Evolutionary conservation across 2,329 filamentous ascomycete species (phyloP).

Genomic region (Zasmidium cellare): DNA sequence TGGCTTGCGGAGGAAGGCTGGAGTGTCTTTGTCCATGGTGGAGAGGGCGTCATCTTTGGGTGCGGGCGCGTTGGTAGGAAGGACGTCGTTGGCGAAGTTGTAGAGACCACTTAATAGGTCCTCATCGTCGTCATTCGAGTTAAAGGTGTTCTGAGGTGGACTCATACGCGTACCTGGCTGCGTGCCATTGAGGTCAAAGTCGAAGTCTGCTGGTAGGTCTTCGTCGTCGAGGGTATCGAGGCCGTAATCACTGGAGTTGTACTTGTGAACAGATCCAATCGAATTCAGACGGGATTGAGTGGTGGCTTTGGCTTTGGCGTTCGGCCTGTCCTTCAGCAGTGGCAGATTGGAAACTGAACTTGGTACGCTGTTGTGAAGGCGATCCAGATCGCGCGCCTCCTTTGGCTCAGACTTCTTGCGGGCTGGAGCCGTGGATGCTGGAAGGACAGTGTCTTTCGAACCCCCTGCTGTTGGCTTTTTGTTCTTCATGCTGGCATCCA

Average conservation of each 20-base stretch:
- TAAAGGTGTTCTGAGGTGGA: neutral
- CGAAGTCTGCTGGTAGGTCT: constrained; percentile 14
- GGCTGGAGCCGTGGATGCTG: neutral
- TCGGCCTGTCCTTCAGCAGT: constrained; percentile 8
- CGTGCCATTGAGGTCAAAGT: neutral
- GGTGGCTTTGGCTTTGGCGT: neutral
- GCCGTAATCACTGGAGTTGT: constrained; percentile 23
- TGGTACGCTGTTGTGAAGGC: constrained; percentile 27
- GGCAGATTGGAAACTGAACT: constrained; percentile 22
- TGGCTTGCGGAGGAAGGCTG: neutral
- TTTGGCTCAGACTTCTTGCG: constrained; percentile 10
- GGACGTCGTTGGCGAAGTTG: neutral
- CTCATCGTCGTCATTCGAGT: constrained; percentile 6
- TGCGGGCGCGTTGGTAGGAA: neutral
- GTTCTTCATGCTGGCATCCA: constrained; percentile 16
- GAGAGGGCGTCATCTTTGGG: neutral
- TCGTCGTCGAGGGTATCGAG: constrained; percentile 7
- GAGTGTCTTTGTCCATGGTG: neutral
- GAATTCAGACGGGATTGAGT: neutral
- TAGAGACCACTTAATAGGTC: constrained; percentile 24
- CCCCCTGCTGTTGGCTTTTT: constrained; percentile 16
- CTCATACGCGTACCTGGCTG: constrained; percentile 8
- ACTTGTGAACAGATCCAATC: neutral
- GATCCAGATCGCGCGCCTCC: constrained; percentile 21
- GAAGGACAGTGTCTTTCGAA: neutral